A percentile compares a stretch with the other conserved stretches of the same genome.
Conservation (phyloP, 1,139 yeast genomes). For the Saccharomyces hybrid region DNA sequence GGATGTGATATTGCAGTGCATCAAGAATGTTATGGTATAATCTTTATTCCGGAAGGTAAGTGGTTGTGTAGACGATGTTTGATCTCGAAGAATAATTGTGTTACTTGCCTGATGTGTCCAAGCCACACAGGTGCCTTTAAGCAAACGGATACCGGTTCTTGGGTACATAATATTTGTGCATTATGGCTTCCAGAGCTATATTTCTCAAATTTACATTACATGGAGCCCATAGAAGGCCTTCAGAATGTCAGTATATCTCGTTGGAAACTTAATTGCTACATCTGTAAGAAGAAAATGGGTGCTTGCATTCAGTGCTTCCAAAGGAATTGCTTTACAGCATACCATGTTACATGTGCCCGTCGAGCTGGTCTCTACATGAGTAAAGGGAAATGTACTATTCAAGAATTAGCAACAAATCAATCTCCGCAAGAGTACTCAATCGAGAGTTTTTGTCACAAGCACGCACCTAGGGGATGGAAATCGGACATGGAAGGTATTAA, state of each 20-base stretch:
- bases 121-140: constrained; percentile 87
- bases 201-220: constrained; percentile 77
- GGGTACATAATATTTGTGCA: constrained; percentile 94
- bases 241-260: constrained; percentile 66
- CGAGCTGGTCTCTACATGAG: constrained; percentile 73
- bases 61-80: constrained; percentile 90
- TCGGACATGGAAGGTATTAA: constrained; percentile 43
- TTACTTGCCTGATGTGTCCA: constrained; percentile 78
- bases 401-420: constrained; percentile 44
- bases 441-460: constrained; percentile 70
- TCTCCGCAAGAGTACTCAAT: constrained; percentile 25
- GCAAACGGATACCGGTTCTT: constrained; percentile 73
- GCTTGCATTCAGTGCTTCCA: constrained; percentile 88
- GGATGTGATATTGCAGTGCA: constrained; percentile 96
- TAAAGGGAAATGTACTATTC: constrained; percentile 61
- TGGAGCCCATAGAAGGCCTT: constrained; percentile 90
- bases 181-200: constrained; percentile 85
- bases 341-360: constrained; percentile 90
- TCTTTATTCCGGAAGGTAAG: constrained; percentile 94
- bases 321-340: constrained; percentile 74
- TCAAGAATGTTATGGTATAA: constrained; percentile 95
- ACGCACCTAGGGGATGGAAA: constrained; percentile 47
- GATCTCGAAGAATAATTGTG: constrained; percentile 46
- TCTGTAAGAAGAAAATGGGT: constrained; percentile 74
- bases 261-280: constrained; percentile 75